phyloP scores from a whole-genome alignment of 306 rosid genomes.

The Mucuna pruriens region DNA sequence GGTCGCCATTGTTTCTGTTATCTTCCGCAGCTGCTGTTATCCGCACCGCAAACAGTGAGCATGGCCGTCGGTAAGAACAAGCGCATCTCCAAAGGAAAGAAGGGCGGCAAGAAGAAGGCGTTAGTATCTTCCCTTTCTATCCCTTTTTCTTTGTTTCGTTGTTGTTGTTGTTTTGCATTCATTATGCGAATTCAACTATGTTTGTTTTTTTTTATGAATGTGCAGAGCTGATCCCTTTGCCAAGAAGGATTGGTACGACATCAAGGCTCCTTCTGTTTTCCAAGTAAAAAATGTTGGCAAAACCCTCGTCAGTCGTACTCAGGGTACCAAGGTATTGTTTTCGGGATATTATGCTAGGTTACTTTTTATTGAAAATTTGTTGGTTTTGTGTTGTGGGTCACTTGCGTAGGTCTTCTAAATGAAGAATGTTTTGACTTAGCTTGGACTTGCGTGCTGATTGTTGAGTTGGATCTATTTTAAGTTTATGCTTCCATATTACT shows the following conservation, averaged over 20 bases:
- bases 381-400: not conserved
- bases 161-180: not conserved
- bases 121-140: constrained; percentile 37
- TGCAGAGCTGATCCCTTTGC: constrained; percentile 87
- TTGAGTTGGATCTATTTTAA: not conserved
- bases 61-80: constrained; percentile 98
- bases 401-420: not conserved
- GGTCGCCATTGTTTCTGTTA: constrained; percentile 14
- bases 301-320: constrained; percentile 89
- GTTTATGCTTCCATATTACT: not conserved
- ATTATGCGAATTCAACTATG: not conserved
- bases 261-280: constrained; percentile 86
- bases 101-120: constrained; percentile 99
- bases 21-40: not conserved
- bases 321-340: constrained; percentile 83
- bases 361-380: not conserved
- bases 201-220: not conserved
- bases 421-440: not conserved
- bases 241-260: constrained; percentile 97
- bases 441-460: not conserved
- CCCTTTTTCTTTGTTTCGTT: not conserved
- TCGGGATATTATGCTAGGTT: not conserved
- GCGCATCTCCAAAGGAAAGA: constrained; percentile 95
- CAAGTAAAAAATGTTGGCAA: constrained; percentile 75
- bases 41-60: constrained; percentile 27